These are phyloP conservation scores for Nematocida sp. DNA, from an alignment of 371 early-diverging fungal genomes.

Conservation along the genomic window DNA sequence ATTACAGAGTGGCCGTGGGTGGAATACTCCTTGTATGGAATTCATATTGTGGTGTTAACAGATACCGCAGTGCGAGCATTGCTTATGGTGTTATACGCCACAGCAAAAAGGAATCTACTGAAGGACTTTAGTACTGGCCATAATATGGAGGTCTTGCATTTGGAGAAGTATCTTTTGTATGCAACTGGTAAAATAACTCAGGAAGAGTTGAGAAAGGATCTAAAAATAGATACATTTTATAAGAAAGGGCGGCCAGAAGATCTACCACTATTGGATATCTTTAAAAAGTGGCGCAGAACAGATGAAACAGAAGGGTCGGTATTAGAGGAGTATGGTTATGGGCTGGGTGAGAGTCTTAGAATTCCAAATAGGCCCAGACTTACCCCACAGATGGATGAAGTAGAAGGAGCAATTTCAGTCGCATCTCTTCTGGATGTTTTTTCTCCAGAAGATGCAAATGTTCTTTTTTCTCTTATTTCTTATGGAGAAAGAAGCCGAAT, in stretches of 20 bases:
- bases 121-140: conserved; percentile 60
- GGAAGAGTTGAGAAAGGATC: background rate
- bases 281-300: conserved; percentile 33
- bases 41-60: background rate
- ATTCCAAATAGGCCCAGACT: conserved; percentile 48
- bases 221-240: conserved; percentile 59
- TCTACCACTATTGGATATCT: conserved; percentile 26
- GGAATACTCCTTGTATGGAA: background rate
- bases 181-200: conserved; percentile 35
- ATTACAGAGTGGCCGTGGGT: conserved; percentile 11
- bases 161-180: conserved; percentile 63
- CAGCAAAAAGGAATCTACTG: conserved; percentile 44
- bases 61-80: background rate
- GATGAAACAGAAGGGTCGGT: conserved; percentile 43
- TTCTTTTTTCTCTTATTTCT: conserved; percentile 61
- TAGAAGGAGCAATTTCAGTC: conserved; percentile 59
- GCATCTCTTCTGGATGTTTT: conserved; percentile 59
- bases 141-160: conserved; percentile 58
- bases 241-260: conserved; percentile 53
- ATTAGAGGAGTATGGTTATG: conserved; percentile 53
- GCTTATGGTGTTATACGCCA: conserved; percentile 47
- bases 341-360: conserved; percentile 55
- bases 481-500: conserved; percentile 63
- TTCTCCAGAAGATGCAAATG: conserved; percentile 52
- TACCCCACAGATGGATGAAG: conserved; percentile 48